phyloP scores from a whole-genome alignment of 2,329 filamentous ascomycete species.

The Sporothrix inflata region DNA sequence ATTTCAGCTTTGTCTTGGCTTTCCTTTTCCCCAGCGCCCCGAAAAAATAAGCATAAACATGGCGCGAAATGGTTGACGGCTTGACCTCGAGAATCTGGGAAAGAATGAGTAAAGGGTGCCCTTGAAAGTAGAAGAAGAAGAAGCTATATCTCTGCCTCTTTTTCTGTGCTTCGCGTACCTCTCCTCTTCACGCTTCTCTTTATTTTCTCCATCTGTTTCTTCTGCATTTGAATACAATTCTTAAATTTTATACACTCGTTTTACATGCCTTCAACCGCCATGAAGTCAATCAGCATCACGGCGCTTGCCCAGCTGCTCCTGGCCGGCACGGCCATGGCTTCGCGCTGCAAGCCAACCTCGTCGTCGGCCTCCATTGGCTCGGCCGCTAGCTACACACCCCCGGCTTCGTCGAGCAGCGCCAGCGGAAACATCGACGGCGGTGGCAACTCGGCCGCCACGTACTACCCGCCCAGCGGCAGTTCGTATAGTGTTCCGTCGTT shows the following conservation, averaged over 20 bases:
- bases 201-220: not conserved
- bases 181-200: not conserved
- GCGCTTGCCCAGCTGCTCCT: not conserved
- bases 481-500: not conserved
- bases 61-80: not conserved
- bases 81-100: not conserved
- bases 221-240: no score
- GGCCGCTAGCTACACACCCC: not conserved
- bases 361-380: not conserved
- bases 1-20: not conserved
- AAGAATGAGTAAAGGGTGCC: not conserved
- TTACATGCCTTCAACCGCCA: not conserved
- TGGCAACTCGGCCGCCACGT: not conserved
- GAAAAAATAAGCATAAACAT: constrained; percentile 6
- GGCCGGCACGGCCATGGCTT: not conserved
- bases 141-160: not conserved
- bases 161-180: no score
- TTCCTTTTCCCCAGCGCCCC: not conserved
- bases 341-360: not conserved
- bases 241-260: not conserved
- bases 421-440: not conserved
- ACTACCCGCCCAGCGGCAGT: not conserved
- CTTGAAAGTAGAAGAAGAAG: constrained; percentile 2
- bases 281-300: not conserved
- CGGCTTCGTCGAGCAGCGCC: not conserved